Evolutionary conservation across 495 filamentous ascomycete species (phyloP).

Genomic region (Neurospora tetrasperma): DNA sequence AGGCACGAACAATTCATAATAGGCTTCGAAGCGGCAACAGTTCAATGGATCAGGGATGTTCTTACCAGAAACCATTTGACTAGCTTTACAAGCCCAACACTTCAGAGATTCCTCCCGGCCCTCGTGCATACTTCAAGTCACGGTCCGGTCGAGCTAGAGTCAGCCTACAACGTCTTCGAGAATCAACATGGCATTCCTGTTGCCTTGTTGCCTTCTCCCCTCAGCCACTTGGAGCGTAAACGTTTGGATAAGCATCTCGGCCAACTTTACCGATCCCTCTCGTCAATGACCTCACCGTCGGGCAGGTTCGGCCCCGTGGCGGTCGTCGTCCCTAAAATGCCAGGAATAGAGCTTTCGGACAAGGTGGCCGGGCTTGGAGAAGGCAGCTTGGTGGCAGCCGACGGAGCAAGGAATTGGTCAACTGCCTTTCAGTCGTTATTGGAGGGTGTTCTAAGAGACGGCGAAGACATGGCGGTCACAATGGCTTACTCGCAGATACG

Average conservation of each 20-base stretch:
- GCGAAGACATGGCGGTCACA: conserved; percentile 35
- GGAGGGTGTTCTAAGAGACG: conserved; percentile 32
- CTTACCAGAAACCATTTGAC: background rate
- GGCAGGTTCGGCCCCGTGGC: conserved; percentile 28
- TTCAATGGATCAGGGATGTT: conserved; percentile 21
- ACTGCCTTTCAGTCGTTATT: conserved; percentile 37
- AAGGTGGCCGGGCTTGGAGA: background rate
- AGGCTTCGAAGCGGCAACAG: conserved; percentile 22
- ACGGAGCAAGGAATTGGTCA: conserved; percentile 26
- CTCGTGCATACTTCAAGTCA: conserved; percentile 20
- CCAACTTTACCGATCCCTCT: conserved; percentile 23
- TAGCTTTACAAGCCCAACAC: background rate
- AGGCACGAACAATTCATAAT: conserved; percentile 29
- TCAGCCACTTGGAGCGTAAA: conserved; percentile 10
- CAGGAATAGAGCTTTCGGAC: background rate
- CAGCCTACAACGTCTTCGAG: conserved; percentile 24
- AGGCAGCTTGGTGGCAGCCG: conserved; percentile 1
- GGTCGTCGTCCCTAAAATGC: conserved; percentile 16
- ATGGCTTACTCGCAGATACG: conserved; percentile 32
- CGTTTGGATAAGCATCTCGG: conserved; percentile 25
- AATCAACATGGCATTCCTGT: conserved; percentile 18
- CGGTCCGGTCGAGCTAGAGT: conserved; percentile 10
- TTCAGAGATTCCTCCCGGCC: conserved; percentile 20
- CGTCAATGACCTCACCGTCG: conserved; percentile 25
- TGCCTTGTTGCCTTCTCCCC: conserved; percentile 12